Base-by-base conservation (phyloP, 495 filamentous ascomycete species). In the Daldinia loculata region DNA sequence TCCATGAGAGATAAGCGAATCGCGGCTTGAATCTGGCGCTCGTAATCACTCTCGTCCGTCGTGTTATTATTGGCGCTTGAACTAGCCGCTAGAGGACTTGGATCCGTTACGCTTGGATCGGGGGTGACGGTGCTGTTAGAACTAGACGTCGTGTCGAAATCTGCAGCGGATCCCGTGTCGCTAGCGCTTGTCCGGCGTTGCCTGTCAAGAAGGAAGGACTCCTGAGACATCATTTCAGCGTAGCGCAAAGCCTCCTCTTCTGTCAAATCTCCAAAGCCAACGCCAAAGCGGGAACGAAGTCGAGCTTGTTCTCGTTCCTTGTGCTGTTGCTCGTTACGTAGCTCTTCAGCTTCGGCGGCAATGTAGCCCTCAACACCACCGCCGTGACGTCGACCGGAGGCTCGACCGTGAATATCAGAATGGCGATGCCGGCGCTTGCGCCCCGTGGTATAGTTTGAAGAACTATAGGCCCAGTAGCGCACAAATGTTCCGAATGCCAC, bases 401-500 rank as follows among this genome's bases (percentile, higher is more conserved):
- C 67, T 4, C 81, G 80, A 43, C 80, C 80, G 43, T 85, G 81
- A 17, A 80, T 73, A 56, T 84, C 81, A 1, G 79, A 77, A 59
- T 83, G 82, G 9, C 83, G 81, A 24, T 76, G 67, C 12, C 78
- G 83, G 0, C 84, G 83, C 70, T 84, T 85, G 3, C 81, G 80
- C 50, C 84, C 80, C 14, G 79, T 60, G 1, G 71, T 38, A 32
- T 82, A 80, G n/a, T 71, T 74, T 0, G 79, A 81, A 4, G 94
- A 95, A 75, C 92, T 97, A 76, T 97, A 98, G 17, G 91, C 90
- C 95, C 95, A 99, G 76, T 94, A 98, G 36, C 93, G 90, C 8
- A 99, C 81, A 76, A 94, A 90, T 0, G 90, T 91, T 39, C 96
- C 95, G 32, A 97, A 86, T 0, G 94, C 90, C 8, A 98, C 92